Evolutionary conservation across 208 protist species (phyloP).

Genomic region (Leptomonas pyrrhocoris): DNA sequence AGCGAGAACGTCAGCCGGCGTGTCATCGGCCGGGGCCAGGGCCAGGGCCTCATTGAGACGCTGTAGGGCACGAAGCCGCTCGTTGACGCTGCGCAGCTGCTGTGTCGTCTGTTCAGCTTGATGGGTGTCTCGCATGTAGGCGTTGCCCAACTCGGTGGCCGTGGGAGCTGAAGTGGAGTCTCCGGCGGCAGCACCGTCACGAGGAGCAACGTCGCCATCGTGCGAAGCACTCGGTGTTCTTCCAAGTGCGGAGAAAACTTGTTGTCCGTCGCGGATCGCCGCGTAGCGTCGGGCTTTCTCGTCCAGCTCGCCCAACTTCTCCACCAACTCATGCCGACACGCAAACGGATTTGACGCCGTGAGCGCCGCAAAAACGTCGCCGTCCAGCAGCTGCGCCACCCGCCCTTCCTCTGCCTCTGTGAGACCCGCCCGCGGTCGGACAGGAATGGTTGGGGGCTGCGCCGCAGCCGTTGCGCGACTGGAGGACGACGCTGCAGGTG

Average conservation of each 20-base stretch:
- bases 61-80: constrained; percentile 30
- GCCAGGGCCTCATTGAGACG: constrained; percentile 20
- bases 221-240: neutral
- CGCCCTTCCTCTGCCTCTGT: constrained; percentile 47
- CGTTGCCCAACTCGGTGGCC: constrained; percentile 38
- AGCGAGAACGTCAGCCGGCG: constrained; percentile 5
- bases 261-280: constrained; percentile 6
- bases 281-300: constrained; percentile 11
- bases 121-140: constrained; percentile 48
- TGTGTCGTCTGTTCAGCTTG: constrained; percentile 10
- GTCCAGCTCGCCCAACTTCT: constrained; percentile 18
- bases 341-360: constrained; percentile 39
- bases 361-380: constrained; percentile 12
- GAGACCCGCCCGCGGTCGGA: constrained; percentile 20
- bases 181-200: neutral
- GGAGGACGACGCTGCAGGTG: neutral
- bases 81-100: constrained; percentile 47
- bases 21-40: constrained; percentile 17
- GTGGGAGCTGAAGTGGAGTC: neutral
- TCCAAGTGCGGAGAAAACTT: neutral
- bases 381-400: constrained; percentile 44
- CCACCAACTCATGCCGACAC: constrained; percentile 16
- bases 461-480: neutral
- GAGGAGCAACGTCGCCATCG: neutral
- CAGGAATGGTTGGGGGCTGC: constrained; percentile 7